phyloP scores from a whole-genome alignment of 441 rosid genomes.

The Populus hybrid region DNA sequence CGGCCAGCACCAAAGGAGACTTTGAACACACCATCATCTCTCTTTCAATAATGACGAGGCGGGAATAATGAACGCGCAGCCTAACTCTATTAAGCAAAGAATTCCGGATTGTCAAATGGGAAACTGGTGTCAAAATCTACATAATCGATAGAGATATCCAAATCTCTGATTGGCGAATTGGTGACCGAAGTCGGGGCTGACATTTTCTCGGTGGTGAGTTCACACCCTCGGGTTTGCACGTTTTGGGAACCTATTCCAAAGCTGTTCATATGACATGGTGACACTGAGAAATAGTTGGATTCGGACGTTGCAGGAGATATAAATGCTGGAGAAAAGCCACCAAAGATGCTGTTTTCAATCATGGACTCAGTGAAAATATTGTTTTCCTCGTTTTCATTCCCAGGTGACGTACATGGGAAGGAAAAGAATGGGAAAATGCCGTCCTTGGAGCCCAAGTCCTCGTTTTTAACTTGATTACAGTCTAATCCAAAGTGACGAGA shows the following conservation, averaged over 20 bases:
- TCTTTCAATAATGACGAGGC: not conserved
- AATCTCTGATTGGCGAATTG: conserved; percentile 34
- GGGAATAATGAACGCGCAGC: not conserved
- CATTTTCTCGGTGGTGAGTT: conserved; percentile 31
- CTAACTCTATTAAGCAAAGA: conserved; percentile 23
- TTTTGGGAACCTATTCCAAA: conserved; percentile 19
- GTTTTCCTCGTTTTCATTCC: conserved; percentile 23
- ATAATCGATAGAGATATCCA: conserved; percentile 32
- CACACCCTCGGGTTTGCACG: conserved; percentile 38
- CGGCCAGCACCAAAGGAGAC: not conserved
- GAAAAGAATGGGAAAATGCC: conserved; percentile 30
- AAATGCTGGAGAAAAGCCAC: conserved; percentile 31
- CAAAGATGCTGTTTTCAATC: conserved; percentile 24
- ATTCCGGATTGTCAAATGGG: conserved; percentile 35
- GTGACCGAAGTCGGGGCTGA: conserved; percentile 37
- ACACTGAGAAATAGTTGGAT: conserved; percentile 39
- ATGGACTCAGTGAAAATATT: conserved; percentile 19
- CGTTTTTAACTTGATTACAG: conserved; percentile 25
- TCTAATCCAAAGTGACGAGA: conserved; percentile 19
- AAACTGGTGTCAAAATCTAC: conserved; percentile 33
- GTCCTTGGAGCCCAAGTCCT: conserved; percentile 24
- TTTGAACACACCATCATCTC: not conserved
- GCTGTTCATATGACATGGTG: conserved; percentile 21
- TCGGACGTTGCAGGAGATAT: conserved; percentile 26
- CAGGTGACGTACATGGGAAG: conserved; percentile 24